phyloP scores from a whole-genome alignment of 306 rosid genomes.

The Pueraria montana region DNA sequence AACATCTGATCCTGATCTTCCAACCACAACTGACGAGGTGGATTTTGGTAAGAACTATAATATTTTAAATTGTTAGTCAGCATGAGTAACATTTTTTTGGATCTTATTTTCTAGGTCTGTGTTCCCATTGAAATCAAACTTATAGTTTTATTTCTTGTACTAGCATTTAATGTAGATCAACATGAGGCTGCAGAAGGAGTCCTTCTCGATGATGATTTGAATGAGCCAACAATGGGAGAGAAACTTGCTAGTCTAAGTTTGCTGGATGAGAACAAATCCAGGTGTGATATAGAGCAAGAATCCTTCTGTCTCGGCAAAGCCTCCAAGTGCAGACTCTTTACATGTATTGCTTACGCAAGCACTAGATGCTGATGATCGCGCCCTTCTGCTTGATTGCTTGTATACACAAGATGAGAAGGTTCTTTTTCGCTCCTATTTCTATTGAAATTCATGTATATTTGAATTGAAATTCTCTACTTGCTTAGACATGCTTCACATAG shows the following conservation, averaged over 20 bases:
- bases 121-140: neutral
- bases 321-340: slow-evolving; percentile 80
- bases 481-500: slow-evolving; percentile 61
- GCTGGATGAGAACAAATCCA: slow-evolving; percentile 41
- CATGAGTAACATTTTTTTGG: slow-evolving; percentile 1
- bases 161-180: slow-evolving; percentile 30
- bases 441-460: neutral
- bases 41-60: slow-evolving; percentile 25
- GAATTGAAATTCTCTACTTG: neutral
- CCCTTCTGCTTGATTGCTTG: slow-evolving; percentile 72
- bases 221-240: slow-evolving; percentile 86
- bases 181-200: slow-evolving; percentile 60
- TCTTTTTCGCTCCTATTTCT: neutral
- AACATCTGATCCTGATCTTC: slow-evolving; percentile 33
- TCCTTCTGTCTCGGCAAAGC: slow-evolving; percentile 51
- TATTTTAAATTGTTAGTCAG: neutral
- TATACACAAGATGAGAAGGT: slow-evolving; percentile 80
- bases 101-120: slow-evolving; percentile 1
- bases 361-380: slow-evolving; percentile 76
- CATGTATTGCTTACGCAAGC: slow-evolving; percentile 80
- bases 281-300: slow-evolving; percentile 50
- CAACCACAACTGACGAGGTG: slow-evolving; percentile 14
- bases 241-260: slow-evolving; percentile 67
- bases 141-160: slow-evolving; percentile 6
- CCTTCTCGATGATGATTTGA: slow-evolving; percentile 54